Evolutionary conservation across 1,284 basidiomycete genomes (phyloP).

Genomic region (Sanguinoderma infundibulare): DNA sequence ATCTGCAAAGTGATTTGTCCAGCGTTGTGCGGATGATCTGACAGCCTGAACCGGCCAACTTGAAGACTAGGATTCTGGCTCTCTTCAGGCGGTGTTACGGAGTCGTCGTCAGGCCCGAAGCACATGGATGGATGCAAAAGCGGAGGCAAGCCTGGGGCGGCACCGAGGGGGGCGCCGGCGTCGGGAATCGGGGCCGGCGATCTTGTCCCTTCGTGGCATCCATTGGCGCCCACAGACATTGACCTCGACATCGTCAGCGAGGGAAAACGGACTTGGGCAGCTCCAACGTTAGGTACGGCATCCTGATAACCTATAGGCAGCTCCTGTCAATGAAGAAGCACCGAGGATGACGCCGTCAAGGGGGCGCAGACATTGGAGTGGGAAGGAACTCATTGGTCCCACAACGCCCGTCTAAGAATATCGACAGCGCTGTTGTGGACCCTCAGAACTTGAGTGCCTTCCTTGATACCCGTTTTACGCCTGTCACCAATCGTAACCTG

Average conservation of each 20-base stretch:
- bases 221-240: neutral
- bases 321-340: neutral
- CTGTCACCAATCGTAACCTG: too few relatives aligned
- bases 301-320: neutral
- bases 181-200: neutral
- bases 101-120: too few relatives aligned
- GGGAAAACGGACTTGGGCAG: neutral
- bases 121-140: too few relatives aligned
- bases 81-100: too few relatives aligned
- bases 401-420: neutral
- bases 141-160: too few relatives aligned
- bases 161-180: neutral
- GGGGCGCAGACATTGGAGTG: neutral
- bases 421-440: neutral
- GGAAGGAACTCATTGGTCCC: neutral
- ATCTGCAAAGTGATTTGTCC: too few relatives aligned
- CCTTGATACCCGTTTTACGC: neutral
- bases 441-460: neutral
- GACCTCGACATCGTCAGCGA: neutral
- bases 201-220: neutral
- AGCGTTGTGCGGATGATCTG: too few relatives aligned
- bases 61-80: too few relatives aligned
- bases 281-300: neutral
- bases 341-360: neutral
- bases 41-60: too few relatives aligned